Evolutionary conservation across 495 filamentous ascomycete genomes (phyloP), one percentile per base, ranked within the genome.

Genomic region (Podospora anserina): DNA sequence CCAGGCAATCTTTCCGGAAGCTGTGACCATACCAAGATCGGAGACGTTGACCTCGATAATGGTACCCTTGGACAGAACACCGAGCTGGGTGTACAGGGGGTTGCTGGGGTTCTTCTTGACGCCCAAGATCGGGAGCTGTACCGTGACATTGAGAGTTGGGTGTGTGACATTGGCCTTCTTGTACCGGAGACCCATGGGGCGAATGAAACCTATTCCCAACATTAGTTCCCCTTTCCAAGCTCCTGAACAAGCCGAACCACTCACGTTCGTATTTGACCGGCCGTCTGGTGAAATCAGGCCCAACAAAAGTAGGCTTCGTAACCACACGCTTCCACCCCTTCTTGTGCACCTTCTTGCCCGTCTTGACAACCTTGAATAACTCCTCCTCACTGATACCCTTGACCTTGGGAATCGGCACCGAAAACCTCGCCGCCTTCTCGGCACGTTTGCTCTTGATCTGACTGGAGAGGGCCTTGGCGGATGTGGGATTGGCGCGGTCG

Each of bases 101-200:
- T 91, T 94, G 82, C 95, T 92, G 13, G 95, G 95, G 82, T 97
- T 99, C 89, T 99, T 98, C 86, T 98, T 98, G 71, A 99, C 95
- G 57, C 85, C 86, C 64, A 99, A 86, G 66, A 99, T 97, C 18
- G 94, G 95, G 20, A 99, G 81, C 73, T 99, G 94, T 9, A 98
- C 92, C 0, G 77, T 79, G 27, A 79, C 77, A 66, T 79, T 79
- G 67, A 79, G 72, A 13, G 76, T 77, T 7, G 76, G 73, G 66
- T 93, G 89, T 30, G 93, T 97, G 55, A 97, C 92, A 76, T 97
- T 94, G 69, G 90, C 92, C 81, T 94, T 95, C 84, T 97, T 97
- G 81, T 97, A 96, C 69, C 94, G 86, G 67, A 94, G 79, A 80
- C 89, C 91, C 91, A 93, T 92, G 32, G 90, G 91, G 27, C 85